A percentile compares a stretch with the other conserved stretches of the same genome.
Conservation (phyloP, 2,329 filamentous ascomycete species). For the Epichloe hybrida region DNA sequence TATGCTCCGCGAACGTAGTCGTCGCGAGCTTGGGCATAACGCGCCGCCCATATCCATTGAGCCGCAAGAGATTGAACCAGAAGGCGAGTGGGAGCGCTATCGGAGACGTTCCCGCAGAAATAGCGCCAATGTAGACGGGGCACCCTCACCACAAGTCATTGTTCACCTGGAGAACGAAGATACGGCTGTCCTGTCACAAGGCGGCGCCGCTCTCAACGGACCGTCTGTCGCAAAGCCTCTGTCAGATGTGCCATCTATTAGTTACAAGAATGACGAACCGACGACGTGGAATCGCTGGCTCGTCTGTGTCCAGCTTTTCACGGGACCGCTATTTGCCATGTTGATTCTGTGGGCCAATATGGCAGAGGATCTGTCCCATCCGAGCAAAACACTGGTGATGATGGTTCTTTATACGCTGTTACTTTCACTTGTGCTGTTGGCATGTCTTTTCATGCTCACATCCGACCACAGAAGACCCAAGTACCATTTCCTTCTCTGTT, state of each 20-base stretch:
- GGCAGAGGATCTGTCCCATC: constrained; percentile 41
- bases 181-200: constrained; percentile 6
- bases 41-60: constrained; percentile 24
- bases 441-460: constrained; percentile 54
- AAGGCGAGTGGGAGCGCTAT: constrained; percentile 48
- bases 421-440: constrained; percentile 53
- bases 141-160: constrained; percentile 5
- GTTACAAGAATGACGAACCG: constrained; percentile 23
- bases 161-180: constrained; percentile 11
- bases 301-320: constrained; percentile 70
- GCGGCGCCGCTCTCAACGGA: background rate
- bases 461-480: constrained; percentile 51
- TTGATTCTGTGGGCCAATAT: constrained; percentile 62
- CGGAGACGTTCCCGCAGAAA: constrained; percentile 30
- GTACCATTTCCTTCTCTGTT: constrained; percentile 68
- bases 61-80: constrained; percentile 21
- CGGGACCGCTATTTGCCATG: constrained; percentile 71
- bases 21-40: constrained; percentile 16
- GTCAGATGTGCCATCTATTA: constrained; percentile 20
- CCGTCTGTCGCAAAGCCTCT: constrained; percentile 13
- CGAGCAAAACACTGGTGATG: constrained; percentile 36
- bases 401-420: constrained; percentile 53
- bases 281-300: constrained; percentile 86
- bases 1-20: constrained; percentile 16
- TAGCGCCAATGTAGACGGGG: constrained; percentile 8